These are phyloP conservation scores for Suillus sp. DNA, from an alignment of 768 basidiomycete genomes.

Conservation along the genomic window DNA sequence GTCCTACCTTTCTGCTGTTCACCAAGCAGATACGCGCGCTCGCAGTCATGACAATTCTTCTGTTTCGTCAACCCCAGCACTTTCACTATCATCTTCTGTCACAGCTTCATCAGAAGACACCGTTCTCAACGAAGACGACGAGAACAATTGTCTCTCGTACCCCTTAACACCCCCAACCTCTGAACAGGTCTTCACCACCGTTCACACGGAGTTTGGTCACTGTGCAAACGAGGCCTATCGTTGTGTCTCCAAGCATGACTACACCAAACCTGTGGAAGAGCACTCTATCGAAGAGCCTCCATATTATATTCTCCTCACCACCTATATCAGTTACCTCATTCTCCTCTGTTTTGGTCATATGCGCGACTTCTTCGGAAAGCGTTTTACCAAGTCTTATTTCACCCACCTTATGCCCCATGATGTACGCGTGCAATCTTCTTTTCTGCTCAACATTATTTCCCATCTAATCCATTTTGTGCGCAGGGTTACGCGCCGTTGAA, in stretches of 20 bases:
- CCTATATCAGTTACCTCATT: conserved; percentile 92
- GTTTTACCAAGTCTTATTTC: conserved; percentile 67
- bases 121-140: conserved; percentile 56
- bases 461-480: conserved; percentile 8
- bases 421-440: conserved; percentile 52
- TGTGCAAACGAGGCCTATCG: conserved; percentile 78
- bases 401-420: conserved; percentile 80
- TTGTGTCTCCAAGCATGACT: conserved; percentile 63
- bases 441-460: background rate
- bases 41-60: conserved; percentile 47
- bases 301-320: conserved; percentile 88
- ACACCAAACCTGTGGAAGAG: conserved; percentile 44
- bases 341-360: conserved; percentile 91
- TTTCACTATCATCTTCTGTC: conserved; percentile 74
- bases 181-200: conserved; percentile 73
- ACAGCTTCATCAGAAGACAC: conserved; percentile 73
- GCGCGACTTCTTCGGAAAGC: conserved; percentile 94
- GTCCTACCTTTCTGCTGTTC: conserved; percentile 62
- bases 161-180: conserved; percentile 74
- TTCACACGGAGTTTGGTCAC: conserved; percentile 93
- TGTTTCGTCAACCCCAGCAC: conserved; percentile 67
- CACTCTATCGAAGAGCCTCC: conserved; percentile 83
- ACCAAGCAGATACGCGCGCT: conserved; percentile 59
- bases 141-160: conserved; percentile 59
- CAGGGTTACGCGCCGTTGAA: conserved; percentile 97